phyloP scores from a whole-genome alignment of 2,329 filamentous ascomycete species.

The Penicillium sp. region DNA sequence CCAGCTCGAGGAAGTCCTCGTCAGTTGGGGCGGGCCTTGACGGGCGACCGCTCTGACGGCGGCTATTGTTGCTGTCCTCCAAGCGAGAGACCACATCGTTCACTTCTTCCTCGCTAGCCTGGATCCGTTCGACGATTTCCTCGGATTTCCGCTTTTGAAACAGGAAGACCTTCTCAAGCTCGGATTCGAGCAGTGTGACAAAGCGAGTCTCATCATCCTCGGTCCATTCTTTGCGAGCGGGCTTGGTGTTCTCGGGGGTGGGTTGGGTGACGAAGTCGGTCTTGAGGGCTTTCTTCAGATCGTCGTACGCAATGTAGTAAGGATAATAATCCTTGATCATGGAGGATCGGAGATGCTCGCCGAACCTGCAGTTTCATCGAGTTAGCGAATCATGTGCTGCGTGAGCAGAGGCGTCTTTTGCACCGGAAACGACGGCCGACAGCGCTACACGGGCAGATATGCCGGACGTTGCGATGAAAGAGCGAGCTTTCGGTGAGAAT shows the following conservation, averaged over 20 bases:
- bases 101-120: slow-evolving; percentile 82
- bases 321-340: slow-evolving; percentile 95
- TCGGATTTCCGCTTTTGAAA: slow-evolving; percentile 97
- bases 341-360: slow-evolving; percentile 91
- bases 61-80: slow-evolving; percentile 48
- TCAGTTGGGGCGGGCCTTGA: slow-evolving; percentile 55
- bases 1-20: slow-evolving; percentile 87
- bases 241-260: slow-evolving; percentile 41
- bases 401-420: no score
- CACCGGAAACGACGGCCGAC: no score
- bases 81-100: slow-evolving; percentile 74
- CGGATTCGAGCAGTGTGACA: slow-evolving; percentile 76
- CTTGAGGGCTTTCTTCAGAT: slow-evolving; percentile 81
- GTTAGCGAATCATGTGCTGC: no score
- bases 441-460: no score
- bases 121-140: slow-evolving; percentile 88
- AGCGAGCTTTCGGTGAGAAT: no score
- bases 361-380: slow-evolving; percentile 56
- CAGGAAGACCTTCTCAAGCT: slow-evolving; percentile 95
- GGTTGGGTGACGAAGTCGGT: slow-evolving; percentile 55
- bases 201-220: slow-evolving; percentile 90
- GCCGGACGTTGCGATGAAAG: no score
- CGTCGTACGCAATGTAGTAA: slow-evolving; percentile 98
- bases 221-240: slow-evolving; percentile 65
- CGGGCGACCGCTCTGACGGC: slow-evolving; percentile 26